These are phyloP conservation scores for Tritrichomonas musculus DNA, from an alignment of 208 protist species.

Conservation along the genomic window DNA sequence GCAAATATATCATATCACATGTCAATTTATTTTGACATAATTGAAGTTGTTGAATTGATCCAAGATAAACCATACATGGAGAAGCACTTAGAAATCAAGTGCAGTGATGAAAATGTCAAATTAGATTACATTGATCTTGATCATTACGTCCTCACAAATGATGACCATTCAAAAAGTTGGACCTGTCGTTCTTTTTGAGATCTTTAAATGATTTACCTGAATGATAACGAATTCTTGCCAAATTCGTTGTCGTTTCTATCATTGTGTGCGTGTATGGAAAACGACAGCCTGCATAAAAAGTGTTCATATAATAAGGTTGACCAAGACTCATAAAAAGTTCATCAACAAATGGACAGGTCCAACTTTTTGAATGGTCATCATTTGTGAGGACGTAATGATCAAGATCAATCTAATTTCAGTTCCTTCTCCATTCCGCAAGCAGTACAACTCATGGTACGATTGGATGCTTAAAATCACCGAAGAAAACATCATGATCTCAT, in stretches of 20 bases:
- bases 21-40: too few relatives aligned
- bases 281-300: not conserved
- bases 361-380: not conserved
- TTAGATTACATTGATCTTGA: not conserved
- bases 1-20: too few relatives aligned
- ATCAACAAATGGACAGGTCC: not conserved
- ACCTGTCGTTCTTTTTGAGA: not conserved
- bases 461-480: not conserved
- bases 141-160: not conserved
- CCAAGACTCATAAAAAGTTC: not conserved
- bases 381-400: not conserved
- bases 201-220: not conserved
- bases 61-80: not conserved
- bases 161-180: not conserved
- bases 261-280: not conserved
- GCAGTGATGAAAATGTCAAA: not conserved
- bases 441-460: constrained; percentile 22
- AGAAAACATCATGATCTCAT: not conserved
- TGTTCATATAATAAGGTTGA: not conserved
- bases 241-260: not conserved
- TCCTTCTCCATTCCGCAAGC: not conserved
- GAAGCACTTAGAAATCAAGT: not conserved
- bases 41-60: not conserved
- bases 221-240: not conserved
- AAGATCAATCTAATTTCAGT: not conserved